Conservation (phyloP, 345 rosid genomes). For the Orychophragmus violaceus region DNA sequence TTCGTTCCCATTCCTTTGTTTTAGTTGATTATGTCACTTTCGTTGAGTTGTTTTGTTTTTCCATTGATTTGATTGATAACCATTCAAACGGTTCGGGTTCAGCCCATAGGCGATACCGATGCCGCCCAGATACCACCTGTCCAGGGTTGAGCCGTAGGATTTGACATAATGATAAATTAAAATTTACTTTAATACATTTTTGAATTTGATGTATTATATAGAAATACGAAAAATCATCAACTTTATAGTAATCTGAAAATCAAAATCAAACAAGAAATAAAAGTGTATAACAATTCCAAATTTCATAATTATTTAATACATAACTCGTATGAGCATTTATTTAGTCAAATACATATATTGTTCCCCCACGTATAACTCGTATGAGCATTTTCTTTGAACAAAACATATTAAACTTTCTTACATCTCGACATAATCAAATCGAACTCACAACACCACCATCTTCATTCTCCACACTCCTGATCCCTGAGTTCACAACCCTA, state of each 20-base stretch:
- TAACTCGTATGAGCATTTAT: too few species aligned
- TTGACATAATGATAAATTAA: neutral
- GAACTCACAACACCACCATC: slow-evolving; percentile 23
- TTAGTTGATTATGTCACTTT: neutral
- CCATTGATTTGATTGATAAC: neutral
- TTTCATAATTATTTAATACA: too few species aligned
- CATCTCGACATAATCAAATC: neutral
- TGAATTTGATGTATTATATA: neutral
- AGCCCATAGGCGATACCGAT: too few species aligned
- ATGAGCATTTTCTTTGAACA: slow-evolving; percentile 13
- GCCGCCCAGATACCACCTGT: too few species aligned
- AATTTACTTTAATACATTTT: neutral
- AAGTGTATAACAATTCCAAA: too few species aligned
- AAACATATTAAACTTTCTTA: slow-evolving; percentile 2
- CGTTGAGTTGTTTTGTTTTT: neutral
- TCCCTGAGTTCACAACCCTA: slow-evolving; percentile 25
- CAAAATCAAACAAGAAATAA: too few species aligned
- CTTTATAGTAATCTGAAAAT: neutral
- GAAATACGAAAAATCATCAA: neutral
- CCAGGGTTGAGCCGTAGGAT: too few species aligned
- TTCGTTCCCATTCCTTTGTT: too few species aligned
- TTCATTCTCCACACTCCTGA: slow-evolving; percentile 2
- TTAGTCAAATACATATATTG: too few species aligned
- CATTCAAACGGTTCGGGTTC: too few species aligned
- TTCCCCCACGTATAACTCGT: too few species aligned